Evolutionary conservation across 768 basidiomycete genomes (phyloP).

Genomic region (Leccinum imitatum): DNA sequence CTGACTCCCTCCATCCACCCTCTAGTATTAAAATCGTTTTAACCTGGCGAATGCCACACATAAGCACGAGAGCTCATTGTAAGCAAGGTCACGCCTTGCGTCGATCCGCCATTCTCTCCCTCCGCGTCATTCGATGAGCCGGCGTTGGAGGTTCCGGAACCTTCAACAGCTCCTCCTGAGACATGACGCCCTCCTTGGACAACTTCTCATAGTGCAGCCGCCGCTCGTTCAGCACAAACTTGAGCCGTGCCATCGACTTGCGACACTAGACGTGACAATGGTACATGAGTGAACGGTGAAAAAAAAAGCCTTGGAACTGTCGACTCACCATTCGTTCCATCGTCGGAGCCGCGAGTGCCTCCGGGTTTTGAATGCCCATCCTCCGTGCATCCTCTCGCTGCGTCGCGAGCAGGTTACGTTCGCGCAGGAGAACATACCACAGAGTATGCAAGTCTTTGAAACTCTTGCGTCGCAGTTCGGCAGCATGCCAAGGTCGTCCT

Average conservation of each 20-base stretch:
- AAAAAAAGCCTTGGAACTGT: neutral
- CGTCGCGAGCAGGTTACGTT: conserved; percentile 87
- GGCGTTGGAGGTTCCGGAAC: conserved; percentile 14
- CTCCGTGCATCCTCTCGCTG: conserved; percentile 79
- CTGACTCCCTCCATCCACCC: neutral
- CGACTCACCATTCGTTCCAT: conserved; percentile 44
- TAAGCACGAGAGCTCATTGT: neutral
- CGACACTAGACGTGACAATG: conserved; percentile 56
- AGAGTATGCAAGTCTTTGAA: conserved; percentile 93
- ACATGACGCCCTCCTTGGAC: conserved; percentile 16
- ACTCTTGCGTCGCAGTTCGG: conserved; percentile 85
- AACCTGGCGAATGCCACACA: conserved; percentile 11
- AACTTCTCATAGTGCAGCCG: conserved; percentile 69
- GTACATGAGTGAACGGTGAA: conserved; percentile 6
- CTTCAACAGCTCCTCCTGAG: conserved; percentile 19
- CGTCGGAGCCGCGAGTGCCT: conserved; percentile 27
- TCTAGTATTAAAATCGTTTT: conserved; percentile 3
- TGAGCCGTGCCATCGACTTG: conserved; percentile 97
- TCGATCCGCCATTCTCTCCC: conserved; percentile 18
- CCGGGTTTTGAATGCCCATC: conserved; percentile 42
- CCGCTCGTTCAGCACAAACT: conserved; percentile 88
- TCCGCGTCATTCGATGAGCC: conserved; percentile 21
- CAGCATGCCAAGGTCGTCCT: conserved; percentile 88
- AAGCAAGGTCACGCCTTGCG: conserved; percentile 13
- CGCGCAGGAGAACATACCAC: conserved; percentile 89